A percentile compares a stretch with the other conserved stretches of the same genome.
Evolutionary conservation across 805 yeast genomes (phyloP).

Genomic region (Clavispora carvajalis): DNA sequence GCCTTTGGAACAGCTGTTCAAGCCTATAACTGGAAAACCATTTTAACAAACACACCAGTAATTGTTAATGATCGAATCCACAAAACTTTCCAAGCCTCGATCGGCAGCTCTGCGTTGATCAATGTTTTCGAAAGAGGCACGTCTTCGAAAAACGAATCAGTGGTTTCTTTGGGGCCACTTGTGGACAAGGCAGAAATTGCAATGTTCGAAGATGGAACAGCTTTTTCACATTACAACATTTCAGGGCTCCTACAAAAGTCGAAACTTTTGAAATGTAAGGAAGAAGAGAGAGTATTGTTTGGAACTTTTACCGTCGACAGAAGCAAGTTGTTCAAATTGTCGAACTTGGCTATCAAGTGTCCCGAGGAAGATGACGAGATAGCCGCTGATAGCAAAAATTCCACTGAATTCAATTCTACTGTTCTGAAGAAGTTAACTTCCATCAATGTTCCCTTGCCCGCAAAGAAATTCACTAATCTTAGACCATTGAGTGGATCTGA

Average conservation of each 20-base stretch:
- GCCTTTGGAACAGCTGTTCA: constrained; percentile 85
- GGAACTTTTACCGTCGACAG: constrained; percentile 43
- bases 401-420: constrained; percentile 7
- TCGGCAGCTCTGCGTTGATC: constrained; percentile 18
- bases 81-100: constrained; percentile 41
- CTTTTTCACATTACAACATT: constrained; percentile 23
- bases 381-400: constrained; percentile 4
- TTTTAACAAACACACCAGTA: constrained; percentile 54
- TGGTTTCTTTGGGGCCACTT: constrained; percentile 33
- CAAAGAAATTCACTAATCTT: constrained; percentile 41
- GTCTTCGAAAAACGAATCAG: constrained; percentile 25
- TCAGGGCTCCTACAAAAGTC: constrained; percentile 22
- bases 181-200: constrained; percentile 24
- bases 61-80: constrained; percentile 52
- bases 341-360: constrained; percentile 44
- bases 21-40: constrained; percentile 63
- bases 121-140: constrained; percentile 47
- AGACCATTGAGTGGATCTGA: constrained; percentile 32
- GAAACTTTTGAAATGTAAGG: constrained; percentile 37
- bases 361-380: constrained; percentile 15
- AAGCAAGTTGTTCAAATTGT: constrained; percentile 47
- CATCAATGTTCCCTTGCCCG: constrained; percentile 28
- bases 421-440: constrained; percentile 17
- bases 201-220: constrained; percentile 36
- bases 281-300: constrained; percentile 21